A percentile compares a stretch with the other conserved stretches of the same genome.
Conservation (phyloP, 169 alveolate genomes). For the Plasmodium knowlesi region DNA sequence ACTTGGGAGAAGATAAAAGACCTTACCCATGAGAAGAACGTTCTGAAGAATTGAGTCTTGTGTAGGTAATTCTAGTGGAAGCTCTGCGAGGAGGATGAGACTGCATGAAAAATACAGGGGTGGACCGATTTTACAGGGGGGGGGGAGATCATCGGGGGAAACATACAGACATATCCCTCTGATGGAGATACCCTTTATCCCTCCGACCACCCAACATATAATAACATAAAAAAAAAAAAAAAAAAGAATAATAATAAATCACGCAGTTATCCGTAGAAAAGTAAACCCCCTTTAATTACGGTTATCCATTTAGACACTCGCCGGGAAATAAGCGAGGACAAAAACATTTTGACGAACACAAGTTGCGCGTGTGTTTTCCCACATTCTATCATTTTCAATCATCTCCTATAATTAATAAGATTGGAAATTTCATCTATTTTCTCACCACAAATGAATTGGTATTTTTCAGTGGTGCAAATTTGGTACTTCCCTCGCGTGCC, state of each 20-base stretch:
- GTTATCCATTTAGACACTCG: background rate
- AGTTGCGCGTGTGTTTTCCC: background rate
- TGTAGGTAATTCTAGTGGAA: background rate
- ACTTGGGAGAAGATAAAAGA: conserved; percentile 95
- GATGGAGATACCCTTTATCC: background rate
- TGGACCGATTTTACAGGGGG: background rate
- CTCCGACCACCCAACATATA: background rate
- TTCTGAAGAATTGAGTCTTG: conserved; percentile 19
- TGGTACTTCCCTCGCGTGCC: background rate
- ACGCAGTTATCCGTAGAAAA: background rate
- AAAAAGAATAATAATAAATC: background rate
- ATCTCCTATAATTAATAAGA: background rate
- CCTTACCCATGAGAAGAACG: conserved; percentile 83
- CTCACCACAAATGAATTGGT: background rate
- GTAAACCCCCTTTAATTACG: background rate
- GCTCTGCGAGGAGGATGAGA: background rate
- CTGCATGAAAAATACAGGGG: background rate
- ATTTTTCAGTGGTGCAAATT: background rate
- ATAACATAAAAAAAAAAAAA: background rate
- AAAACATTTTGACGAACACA: background rate
- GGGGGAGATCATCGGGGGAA: background rate
- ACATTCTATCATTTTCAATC: background rate
- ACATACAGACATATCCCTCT: background rate
- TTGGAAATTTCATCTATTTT: background rate
- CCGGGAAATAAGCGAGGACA: background rate